Conservation (phyloP, 306 rosid species). For the Carpinus fangiana region DNA sequence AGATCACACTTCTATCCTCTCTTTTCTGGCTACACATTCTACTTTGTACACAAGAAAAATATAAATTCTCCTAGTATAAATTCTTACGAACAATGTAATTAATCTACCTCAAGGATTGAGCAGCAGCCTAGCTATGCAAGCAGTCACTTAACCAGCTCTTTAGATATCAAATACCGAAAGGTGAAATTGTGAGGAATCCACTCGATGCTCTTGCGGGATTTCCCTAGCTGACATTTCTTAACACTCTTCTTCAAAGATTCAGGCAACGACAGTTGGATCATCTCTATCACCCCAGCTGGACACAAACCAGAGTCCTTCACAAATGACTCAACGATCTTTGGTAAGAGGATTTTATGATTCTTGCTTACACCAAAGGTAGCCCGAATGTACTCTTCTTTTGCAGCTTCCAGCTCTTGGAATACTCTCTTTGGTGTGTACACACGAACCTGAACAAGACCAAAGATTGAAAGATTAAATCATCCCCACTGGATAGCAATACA, state of each 20-base stretch:
- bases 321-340: constrained; percentile 79
- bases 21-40: constrained; percentile 25
- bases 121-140: constrained; percentile 23
- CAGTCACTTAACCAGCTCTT: constrained; percentile 70
- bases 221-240: constrained; percentile 51
- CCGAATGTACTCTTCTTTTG: constrained; percentile 72
- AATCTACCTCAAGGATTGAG: constrained; percentile 9
- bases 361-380: constrained; percentile 88
- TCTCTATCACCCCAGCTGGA: constrained; percentile 59
- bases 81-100: constrained; percentile 24
- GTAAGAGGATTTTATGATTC: constrained; percentile 69
- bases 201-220: constrained; percentile 71
- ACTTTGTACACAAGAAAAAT: constrained; percentile 62
- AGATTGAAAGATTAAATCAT: not conserved
- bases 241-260: constrained; percentile 69
- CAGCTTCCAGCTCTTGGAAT: constrained; percentile 64
- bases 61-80: constrained; percentile 8
- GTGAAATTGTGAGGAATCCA: constrained; percentile 78
- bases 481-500: not conserved
- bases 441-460: constrained; percentile 58
- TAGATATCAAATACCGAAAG: constrained; percentile 82
- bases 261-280: constrained; percentile 70
- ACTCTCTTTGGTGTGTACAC: constrained; percentile 72
- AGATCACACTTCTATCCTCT: constrained; percentile 24
- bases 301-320: constrained; percentile 68